Base-by-base conservation (phyloP, 2,329 filamentous ascomycete genomes). In the Clathrospora elynae region DNA sequence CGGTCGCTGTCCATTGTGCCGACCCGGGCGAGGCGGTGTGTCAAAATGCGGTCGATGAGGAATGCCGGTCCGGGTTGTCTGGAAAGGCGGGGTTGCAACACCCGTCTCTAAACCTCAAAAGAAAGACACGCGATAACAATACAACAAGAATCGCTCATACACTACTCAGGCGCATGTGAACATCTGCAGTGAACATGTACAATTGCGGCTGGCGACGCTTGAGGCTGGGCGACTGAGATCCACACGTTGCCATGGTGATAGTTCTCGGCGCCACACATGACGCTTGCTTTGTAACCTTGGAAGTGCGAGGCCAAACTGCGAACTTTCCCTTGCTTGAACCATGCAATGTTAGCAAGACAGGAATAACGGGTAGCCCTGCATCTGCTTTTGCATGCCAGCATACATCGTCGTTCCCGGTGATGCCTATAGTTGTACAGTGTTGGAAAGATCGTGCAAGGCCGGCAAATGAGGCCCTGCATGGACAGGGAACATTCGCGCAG, bases 221-320 rank as follows among this genome's bases (percentile, higher is more conserved):
- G 51, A 58, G 51, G 49, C 52, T 53, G 41, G 31, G 43, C 26
- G 28, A 37, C 43, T 42, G 41, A 31, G 33, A 36, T 33, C 47
- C 23, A 37, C 35, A 34, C 36, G 65, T 68, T 67, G 64, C 64
- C 59, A 48, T 49, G 59, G 62, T 30, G 55, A 67, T 43, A 40
- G 20, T 23, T 6, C 55, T 50, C 28, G 51, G 53, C 52, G 31
- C 41, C 26, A 42, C 32, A 42, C 32, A 29, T 33, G 35, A 35
- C 26, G 31, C 52, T 43, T 40, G 50, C 51, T 30, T 40, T 19
- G 28, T 26, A 30, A 35, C 32, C 31, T 52, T 51, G 46, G 46
- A 41, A 53, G 24, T 34, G 30, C 35, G 37, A 31, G 39, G 18
- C 17, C 30, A 30, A 17, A 31, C 17, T 12, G 19, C 18, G 3